phyloP scores from a whole-genome alignment of 371 early-diverging fungal species.

The Cokeromyces recurvatus region DNA sequence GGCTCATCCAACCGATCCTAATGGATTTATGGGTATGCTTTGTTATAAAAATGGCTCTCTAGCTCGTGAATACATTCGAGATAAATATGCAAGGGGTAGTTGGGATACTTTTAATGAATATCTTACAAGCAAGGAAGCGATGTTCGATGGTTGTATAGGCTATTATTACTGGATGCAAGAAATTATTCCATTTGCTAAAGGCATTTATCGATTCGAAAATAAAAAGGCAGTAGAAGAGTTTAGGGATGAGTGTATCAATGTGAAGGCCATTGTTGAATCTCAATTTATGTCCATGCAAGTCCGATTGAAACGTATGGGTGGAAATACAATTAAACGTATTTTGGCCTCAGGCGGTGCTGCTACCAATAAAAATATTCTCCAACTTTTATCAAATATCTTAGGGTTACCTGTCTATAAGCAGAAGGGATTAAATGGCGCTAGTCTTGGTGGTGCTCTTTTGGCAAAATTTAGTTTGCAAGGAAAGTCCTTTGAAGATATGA shows the following conservation, averaged over 20 bases:
- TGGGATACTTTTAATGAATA: conserved; percentile 61
- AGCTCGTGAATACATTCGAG: conserved; percentile 68
- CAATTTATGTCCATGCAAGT: conserved; percentile 73
- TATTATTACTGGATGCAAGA: conserved; percentile 74
- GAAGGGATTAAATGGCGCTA: conserved; percentile 41
- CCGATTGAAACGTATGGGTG: conserved; percentile 34
- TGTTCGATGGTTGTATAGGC: conserved; percentile 35
- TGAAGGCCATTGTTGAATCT: conserved; percentile 69
- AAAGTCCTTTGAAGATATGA: conserved; percentile 32
- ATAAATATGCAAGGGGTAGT: conserved; percentile 39
- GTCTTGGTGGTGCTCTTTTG: conserved; percentile 43
- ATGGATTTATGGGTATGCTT: conserved; percentile 69
- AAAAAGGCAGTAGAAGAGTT: conserved; percentile 49
- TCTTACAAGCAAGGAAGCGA: conserved; percentile 20
- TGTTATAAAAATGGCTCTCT: conserved; percentile 85
- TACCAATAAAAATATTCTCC: conserved; percentile 50
- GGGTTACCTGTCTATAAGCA: conserved; percentile 59
- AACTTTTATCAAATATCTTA: conserved; percentile 67
- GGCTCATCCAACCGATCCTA: conserved; percentile 64
- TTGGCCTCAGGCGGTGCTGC: conserved; percentile 79
- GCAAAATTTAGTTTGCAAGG: conserved; percentile 31
- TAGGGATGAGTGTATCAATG: conserved; percentile 30
- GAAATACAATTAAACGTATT: conserved; percentile 37
- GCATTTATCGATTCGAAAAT: conserved; percentile 62
- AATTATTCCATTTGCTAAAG: conserved; percentile 72